phyloP scores from a whole-genome alignment of 768 basidiomycete species.

The Pluteus cervinus region DNA sequence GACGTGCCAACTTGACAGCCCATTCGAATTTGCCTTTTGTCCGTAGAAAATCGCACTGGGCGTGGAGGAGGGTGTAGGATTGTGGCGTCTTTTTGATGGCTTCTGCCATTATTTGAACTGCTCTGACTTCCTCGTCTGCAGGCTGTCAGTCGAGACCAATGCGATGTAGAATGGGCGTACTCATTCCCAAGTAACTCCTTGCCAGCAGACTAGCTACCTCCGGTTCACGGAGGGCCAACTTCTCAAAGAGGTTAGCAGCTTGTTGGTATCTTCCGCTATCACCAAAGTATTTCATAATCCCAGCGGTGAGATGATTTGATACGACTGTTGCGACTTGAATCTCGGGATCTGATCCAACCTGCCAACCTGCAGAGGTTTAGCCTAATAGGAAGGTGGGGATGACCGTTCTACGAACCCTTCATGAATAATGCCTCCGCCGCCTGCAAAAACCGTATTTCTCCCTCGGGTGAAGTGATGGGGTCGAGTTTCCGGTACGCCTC shows the following conservation, averaged over 20 bases:
- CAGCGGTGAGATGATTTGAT: slow-evolving; percentile 93
- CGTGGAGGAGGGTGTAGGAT: slow-evolving; percentile 91
- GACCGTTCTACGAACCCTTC: slow-evolving; percentile 45
- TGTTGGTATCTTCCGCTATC: slow-evolving; percentile 83
- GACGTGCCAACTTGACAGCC: slow-evolving; percentile 87
- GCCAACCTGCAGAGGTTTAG: slow-evolving; percentile 66
- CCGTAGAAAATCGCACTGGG: slow-evolving; percentile 90
- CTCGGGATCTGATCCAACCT: slow-evolving; percentile 96
- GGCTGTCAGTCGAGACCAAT: neutral
- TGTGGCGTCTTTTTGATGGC: slow-evolving; percentile 85
- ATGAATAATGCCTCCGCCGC: slow-evolving; percentile 85
- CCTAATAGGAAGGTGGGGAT: neutral
- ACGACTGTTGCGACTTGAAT: slow-evolving; percentile 97
- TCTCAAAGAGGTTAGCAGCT: slow-evolving; percentile 92
- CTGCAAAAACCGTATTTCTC: slow-evolving; percentile 85
- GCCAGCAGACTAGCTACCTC: slow-evolving; percentile 88
- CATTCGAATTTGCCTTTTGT: slow-evolving; percentile 80
- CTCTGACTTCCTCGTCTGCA: slow-evolving; percentile 96
- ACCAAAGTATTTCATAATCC: slow-evolving; percentile 95
- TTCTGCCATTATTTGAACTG: slow-evolving; percentile 84
- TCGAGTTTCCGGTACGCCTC: slow-evolving; percentile 95
- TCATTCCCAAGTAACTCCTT: slow-evolving; percentile 93
- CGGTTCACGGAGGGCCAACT: slow-evolving; percentile 76
- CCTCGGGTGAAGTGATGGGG: slow-evolving; percentile 85
- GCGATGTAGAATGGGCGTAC: slow-evolving; percentile 41